phyloP scores from a whole-genome alignment of 129 eudicot genomes.

The Calendula officinalis region DNA sequence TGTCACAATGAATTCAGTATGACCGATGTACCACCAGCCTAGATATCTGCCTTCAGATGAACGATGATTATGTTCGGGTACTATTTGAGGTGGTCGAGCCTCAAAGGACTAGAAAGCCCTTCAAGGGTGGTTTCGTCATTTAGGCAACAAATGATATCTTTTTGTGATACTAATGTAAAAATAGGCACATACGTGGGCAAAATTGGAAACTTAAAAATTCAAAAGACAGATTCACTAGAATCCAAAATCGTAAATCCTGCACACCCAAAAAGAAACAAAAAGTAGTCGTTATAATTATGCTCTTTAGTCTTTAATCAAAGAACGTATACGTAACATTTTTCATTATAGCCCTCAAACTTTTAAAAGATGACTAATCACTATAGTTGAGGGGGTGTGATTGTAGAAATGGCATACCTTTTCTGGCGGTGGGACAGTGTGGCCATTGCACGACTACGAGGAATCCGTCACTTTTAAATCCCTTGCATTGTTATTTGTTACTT shows the following conservation, averaged over 20 bases:
- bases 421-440: background rate
- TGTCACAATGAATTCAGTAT: no score
- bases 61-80: background rate
- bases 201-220: background rate
- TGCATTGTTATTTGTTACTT: background rate
- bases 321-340: background rate
- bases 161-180: background rate
- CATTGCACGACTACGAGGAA: background rate
- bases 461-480: background rate
- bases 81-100: background rate
- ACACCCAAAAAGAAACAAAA: slow-evolving; percentile 1
- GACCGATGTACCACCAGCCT: no score
- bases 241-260: background rate
- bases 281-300: background rate
- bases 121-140: background rate
- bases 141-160: background rate
- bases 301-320: background rate
- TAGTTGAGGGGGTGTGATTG: background rate
- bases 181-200: background rate
- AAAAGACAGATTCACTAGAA: background rate
- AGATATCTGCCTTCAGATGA: no score
- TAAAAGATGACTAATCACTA: background rate
- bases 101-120: background rate
- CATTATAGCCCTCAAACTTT: background rate
- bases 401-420: background rate